phyloP scores from a whole-genome alignment of 257 asterid species.

The Pogostemon cablin region DNA sequence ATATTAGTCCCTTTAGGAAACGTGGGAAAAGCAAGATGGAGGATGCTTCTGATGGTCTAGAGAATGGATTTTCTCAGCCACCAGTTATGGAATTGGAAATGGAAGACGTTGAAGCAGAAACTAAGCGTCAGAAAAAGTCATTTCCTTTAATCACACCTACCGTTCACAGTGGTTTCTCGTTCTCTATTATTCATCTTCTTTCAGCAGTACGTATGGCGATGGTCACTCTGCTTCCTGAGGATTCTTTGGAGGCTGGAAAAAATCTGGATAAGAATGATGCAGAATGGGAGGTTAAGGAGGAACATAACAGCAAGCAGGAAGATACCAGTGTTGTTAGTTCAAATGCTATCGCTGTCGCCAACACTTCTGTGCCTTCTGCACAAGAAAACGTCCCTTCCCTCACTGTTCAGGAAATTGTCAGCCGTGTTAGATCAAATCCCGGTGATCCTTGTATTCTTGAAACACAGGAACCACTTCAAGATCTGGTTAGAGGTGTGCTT shows the following conservation, averaged over 20 bases:
- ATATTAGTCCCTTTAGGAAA: slow-evolving; percentile 52
- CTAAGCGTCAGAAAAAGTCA: slow-evolving; percentile 73
- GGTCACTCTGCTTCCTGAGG: slow-evolving; percentile 77
- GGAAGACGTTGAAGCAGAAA: slow-evolving; percentile 65
- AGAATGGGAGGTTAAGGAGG: slow-evolving; percentile 49
- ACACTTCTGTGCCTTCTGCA: slow-evolving; percentile 49
- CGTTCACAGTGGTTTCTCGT: slow-evolving; percentile 84
- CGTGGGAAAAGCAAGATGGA: slow-evolving; percentile 67
- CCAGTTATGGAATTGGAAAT: slow-evolving; percentile 52
- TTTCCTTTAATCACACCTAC: slow-evolving; percentile 82
- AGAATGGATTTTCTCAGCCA: slow-evolving; percentile 57
- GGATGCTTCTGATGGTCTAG: slow-evolving; percentile 48
- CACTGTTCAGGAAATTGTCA: slow-evolving; percentile 78
- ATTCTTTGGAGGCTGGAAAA: slow-evolving; percentile 54
- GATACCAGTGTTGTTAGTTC: slow-evolving; percentile 43
- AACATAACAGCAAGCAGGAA: slow-evolving; percentile 50
- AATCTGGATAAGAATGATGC: slow-evolving; percentile 51
- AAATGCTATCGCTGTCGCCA: slow-evolving; percentile 44
- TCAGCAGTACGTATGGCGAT: slow-evolving; percentile 90
- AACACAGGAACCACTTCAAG: slow-evolving; percentile 98
- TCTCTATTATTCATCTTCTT: slow-evolving; percentile 95
- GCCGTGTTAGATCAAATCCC: slow-evolving; percentile 85
- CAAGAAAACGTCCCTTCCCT: slow-evolving; percentile 65
- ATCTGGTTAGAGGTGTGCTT: slow-evolving; percentile 91
- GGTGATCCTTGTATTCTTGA: slow-evolving; percentile 95